phyloP scores from a whole-genome alignment of 768 basidiomycete species.

The Pulveroboletus sp. region DNA sequence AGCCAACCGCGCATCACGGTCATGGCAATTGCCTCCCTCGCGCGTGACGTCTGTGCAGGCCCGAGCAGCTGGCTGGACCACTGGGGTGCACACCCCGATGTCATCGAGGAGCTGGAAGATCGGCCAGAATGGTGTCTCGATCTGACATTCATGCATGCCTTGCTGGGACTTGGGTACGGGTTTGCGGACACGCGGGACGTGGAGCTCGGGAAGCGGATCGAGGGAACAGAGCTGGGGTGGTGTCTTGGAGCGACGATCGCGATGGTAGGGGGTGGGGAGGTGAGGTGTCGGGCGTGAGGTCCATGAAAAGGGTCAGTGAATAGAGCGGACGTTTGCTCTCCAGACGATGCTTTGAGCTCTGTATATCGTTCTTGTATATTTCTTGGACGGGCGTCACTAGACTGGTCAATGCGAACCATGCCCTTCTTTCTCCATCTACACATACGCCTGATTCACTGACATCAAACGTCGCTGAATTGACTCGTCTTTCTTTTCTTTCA shows the following conservation, averaged over 20 bases:
- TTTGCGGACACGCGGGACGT: constrained; percentile 66
- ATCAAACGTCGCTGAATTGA: too few relatives aligned
- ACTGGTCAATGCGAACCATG: too few relatives aligned
- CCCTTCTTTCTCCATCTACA: too few relatives aligned
- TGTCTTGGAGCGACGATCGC: constrained; percentile 80
- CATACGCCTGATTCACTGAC: too few relatives aligned
- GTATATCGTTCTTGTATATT: too few relatives aligned
- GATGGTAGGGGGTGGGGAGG: constrained; percentile 58
- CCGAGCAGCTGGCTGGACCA: constrained; percentile 49
- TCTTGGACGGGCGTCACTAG: too few relatives aligned
- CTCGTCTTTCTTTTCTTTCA: too few relatives aligned
- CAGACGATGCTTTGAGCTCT: too few relatives aligned
- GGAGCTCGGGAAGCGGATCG: constrained; percentile 80
- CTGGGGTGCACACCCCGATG: constrained; percentile 42
- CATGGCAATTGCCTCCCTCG: constrained; percentile 57
- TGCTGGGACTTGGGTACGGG: constrained; percentile 88
- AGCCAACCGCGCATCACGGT: constrained; percentile 39
- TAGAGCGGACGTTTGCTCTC: too few relatives aligned
- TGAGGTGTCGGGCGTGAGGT: constrained; percentile 44
- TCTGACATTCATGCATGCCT: constrained; percentile 88
- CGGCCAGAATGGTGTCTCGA: constrained; percentile 96
- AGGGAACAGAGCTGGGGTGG: constrained; percentile 92
- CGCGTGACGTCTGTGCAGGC: constrained; percentile 71
- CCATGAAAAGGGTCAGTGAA: not conserved
- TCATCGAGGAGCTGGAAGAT: constrained; percentile 66